phyloP scores from a whole-genome alignment of 225 moss, liverwort and hornwort species.

The Rhytidiadelphus loreus region DNA sequence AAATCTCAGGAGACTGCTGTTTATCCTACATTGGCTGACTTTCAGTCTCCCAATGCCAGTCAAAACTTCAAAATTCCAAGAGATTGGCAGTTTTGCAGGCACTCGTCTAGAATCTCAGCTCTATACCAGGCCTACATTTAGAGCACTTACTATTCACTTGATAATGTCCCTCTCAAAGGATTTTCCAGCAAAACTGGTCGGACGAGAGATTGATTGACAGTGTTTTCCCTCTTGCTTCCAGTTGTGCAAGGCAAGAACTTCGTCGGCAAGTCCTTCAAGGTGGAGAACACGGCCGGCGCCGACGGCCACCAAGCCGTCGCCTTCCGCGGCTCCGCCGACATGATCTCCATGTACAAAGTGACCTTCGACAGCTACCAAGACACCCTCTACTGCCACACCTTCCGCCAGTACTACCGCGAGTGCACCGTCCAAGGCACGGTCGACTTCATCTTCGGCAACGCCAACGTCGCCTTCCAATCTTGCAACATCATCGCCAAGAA shows the following conservation, averaged over 20 bases:
- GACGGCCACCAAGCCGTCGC: constrained; percentile 57
- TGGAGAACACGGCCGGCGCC: constrained; percentile 59
- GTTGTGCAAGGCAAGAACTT: constrained; percentile 39
- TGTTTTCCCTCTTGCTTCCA: neutral
- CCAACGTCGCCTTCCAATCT: constrained; percentile 30
- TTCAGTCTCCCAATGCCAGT: neutral
- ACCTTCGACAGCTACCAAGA: constrained; percentile 63
- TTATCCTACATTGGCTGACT: too few species aligned
- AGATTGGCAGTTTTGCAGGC: neutral
- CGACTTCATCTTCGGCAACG: constrained; percentile 74
- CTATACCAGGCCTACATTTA: neutral
- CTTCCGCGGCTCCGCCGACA: constrained; percentile 46
- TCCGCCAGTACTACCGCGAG: constrained; percentile 56
- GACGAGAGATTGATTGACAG: neutral
- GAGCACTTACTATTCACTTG: neutral
- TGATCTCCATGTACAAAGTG: constrained; percentile 37
- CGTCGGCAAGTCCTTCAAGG: constrained; percentile 32
- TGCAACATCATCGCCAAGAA: constrained; percentile 40
- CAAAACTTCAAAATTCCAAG: neutral
- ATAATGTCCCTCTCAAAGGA: neutral
- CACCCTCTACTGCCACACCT: constrained; percentile 51
- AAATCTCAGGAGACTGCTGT: neutral
- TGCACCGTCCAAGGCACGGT: constrained; percentile 47
- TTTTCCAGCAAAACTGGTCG: neutral
- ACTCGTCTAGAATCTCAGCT: neutral